Evolutionary conservation across 768 basidiomycete species (phyloP).

Genomic region (Xanthoconium purpureum): DNA sequence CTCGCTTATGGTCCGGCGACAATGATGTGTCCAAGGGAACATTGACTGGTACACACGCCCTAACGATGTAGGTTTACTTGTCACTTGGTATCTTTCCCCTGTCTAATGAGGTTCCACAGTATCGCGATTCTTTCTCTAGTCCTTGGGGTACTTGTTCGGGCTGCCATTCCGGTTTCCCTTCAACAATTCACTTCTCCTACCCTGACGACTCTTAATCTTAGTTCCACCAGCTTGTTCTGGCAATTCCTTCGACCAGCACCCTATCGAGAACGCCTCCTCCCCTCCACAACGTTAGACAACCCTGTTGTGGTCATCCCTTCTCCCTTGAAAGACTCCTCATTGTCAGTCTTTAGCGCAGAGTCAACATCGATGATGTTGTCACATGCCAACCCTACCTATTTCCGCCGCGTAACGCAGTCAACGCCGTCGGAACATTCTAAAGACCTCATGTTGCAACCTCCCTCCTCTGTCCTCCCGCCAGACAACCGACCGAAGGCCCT

Average conservation of each 20-base stretch:
- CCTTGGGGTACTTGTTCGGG: constrained; percentile 46
- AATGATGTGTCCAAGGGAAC: constrained; percentile 34
- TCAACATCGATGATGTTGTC: constrained; percentile 33
- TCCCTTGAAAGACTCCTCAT: constrained; percentile 47
- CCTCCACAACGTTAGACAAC: constrained; percentile 27
- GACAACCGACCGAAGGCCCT: constrained; percentile 29
- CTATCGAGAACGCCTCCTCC: constrained; percentile 37
- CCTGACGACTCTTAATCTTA: constrained; percentile 17
- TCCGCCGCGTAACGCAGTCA: constrained; percentile 18
- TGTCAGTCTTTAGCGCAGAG: constrained; percentile 50
- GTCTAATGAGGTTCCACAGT: constrained; percentile 35
- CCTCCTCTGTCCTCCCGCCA: constrained; percentile 22
- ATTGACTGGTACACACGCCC: constrained; percentile 52
- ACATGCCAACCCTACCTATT: constrained; percentile 24
- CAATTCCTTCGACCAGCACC: constrained; percentile 39
- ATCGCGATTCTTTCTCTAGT: constrained; percentile 68
- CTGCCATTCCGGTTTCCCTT: constrained; percentile 21
- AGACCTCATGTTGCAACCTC: constrained; percentile 38
- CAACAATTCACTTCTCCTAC: constrained; percentile 21
- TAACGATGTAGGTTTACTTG: constrained; percentile 56
- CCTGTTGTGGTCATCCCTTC: constrained; percentile 35
- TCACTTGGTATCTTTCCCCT: constrained; percentile 5
- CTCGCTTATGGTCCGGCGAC: constrained; percentile 40
- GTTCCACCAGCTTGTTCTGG: constrained; percentile 37
- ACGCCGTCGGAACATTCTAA: constrained; percentile 31